A percentile compares a stretch with the other conserved stretches of the same genome.
phyloP scores from a whole-genome alignment of 495 filamentous ascomycete genomes.

The Penicillium paradoxum region DNA sequence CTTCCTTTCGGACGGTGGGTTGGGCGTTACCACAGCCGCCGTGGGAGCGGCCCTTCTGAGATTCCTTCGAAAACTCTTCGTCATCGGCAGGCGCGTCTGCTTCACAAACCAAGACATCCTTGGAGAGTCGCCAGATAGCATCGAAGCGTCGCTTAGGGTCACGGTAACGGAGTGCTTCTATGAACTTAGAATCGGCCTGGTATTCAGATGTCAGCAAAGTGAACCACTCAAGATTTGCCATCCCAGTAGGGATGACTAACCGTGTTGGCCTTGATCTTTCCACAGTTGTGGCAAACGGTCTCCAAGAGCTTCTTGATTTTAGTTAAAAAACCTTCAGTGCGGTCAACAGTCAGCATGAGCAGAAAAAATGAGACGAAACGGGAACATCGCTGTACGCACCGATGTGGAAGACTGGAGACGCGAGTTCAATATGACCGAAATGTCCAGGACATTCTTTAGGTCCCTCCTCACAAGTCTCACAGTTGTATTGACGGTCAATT shows the following conservation, averaged over 20 bases:
- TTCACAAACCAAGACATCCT: slow-evolving; percentile 78
- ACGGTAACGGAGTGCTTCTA: slow-evolving; percentile 71
- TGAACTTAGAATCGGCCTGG: slow-evolving; percentile 78
- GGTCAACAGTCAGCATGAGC: slow-evolving; percentile 26
- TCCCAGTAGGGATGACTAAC: slow-evolving; percentile 69
- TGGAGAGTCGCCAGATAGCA: slow-evolving; percentile 80
- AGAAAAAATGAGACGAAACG: background rate
- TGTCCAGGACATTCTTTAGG: slow-evolving; percentile 95
- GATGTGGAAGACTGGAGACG: slow-evolving; percentile 84
- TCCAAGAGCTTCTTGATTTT: slow-evolving; percentile 98
- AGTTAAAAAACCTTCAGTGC: slow-evolving; percentile 73
- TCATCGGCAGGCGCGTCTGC: slow-evolving; percentile 60
- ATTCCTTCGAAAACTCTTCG: slow-evolving; percentile 54
- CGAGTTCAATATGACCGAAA: slow-evolving; percentile 96
- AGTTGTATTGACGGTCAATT: slow-evolving; percentile 89
- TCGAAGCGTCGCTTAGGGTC: slow-evolving; percentile 94
- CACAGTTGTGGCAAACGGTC: slow-evolving; percentile 96
- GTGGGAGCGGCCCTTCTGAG: slow-evolving; percentile 52
- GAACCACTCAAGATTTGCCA: slow-evolving; percentile 45
- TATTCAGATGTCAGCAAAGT: slow-evolving; percentile 57
- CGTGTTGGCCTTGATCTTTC: slow-evolving; percentile 88
- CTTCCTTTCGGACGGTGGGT: slow-evolving; percentile 78
- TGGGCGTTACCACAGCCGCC: slow-evolving; percentile 92
- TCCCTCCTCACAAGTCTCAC: slow-evolving; percentile 88
- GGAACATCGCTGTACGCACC: slow-evolving; percentile 43